A percentile compares a stretch with the other conserved stretches of the same genome.
These are phyloP conservation scores for Stromatinia cepivora DNA, from an alignment of 2,329 filamentous ascomycete genomes.

Conservation along the genomic window DNA sequence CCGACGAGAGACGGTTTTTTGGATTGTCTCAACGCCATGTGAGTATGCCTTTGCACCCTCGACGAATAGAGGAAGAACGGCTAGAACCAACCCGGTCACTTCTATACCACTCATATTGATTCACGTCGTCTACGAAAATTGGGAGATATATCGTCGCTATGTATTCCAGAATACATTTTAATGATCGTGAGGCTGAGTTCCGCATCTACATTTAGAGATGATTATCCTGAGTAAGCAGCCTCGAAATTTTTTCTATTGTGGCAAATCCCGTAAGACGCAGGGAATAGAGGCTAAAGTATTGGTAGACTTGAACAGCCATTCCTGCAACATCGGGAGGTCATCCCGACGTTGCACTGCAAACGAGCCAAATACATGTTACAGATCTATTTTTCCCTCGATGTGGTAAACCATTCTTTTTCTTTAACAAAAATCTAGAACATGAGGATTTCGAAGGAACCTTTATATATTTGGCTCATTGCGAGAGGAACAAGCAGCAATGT, in stretches of 20 bases:
- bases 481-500: neutral
- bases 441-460: no score
- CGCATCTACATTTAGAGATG: neutral
- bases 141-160: neutral
- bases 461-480: neutral
- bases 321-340: neutral
- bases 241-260: neutral
- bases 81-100: slow-evolving; percentile 5
- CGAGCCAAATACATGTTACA: neutral
- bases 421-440: neutral
- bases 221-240: slow-evolving; percentile 2
- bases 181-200: neutral
- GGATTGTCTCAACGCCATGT: slow-evolving; percentile 12
- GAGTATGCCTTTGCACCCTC: slow-evolving; percentile 14
- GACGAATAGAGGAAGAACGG: slow-evolving; percentile 7
- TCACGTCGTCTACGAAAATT: neutral
- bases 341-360: neutral
- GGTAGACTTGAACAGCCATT: neutral
- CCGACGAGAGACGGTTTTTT: slow-evolving; percentile 8
- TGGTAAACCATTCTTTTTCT: neutral
- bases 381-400: neutral
- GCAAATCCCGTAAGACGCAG: neutral
- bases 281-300: neutral
- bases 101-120: slow-evolving; percentile 4
- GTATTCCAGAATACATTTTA: neutral